Evolutionary conservation across 306 rosid genomes (phyloP).

Genomic region (Rosa rugosa): DNA sequence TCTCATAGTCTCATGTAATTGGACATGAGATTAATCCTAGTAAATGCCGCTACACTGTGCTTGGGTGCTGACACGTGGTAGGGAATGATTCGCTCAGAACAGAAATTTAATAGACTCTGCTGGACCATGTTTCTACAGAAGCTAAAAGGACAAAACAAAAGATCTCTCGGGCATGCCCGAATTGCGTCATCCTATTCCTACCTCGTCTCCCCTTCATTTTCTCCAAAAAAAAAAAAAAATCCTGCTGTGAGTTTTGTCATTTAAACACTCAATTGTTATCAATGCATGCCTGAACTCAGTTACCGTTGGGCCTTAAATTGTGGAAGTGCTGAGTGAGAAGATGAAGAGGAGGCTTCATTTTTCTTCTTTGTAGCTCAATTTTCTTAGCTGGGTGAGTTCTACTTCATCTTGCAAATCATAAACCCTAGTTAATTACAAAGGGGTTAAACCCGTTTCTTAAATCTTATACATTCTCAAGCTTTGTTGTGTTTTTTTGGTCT

Average conservation of each 20-base stretch:
- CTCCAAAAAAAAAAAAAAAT: not conserved
- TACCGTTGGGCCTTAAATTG: not conserved
- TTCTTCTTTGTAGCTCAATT: not conserved
- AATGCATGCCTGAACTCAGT: not conserved
- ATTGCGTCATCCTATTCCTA: no score
- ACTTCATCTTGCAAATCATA: not conserved
- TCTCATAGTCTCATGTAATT: not conserved
- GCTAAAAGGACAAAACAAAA: constrained; percentile 2
- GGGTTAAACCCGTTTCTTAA: not conserved
- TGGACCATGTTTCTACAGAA: not conserved
- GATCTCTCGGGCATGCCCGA: not conserved
- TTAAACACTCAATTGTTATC: not conserved
- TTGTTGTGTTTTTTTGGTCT: not conserved
- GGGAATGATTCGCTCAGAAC: not conserved
- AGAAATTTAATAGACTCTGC: not conserved
- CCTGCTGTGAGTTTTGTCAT: not conserved
- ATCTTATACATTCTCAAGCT: not conserved
- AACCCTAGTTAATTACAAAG: not conserved
- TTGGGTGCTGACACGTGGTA: constrained; percentile 2
- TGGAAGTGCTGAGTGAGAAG: not conserved
- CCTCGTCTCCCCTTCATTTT: not conserved
- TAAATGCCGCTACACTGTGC: not conserved
- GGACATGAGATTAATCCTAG: not conserved
- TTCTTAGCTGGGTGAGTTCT: not conserved
- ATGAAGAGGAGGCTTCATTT: not conserved